Base-by-base conservation (phyloP, 2,329 filamentous ascomycete genomes). In the Dendrostoma leiphaemia region DNA sequence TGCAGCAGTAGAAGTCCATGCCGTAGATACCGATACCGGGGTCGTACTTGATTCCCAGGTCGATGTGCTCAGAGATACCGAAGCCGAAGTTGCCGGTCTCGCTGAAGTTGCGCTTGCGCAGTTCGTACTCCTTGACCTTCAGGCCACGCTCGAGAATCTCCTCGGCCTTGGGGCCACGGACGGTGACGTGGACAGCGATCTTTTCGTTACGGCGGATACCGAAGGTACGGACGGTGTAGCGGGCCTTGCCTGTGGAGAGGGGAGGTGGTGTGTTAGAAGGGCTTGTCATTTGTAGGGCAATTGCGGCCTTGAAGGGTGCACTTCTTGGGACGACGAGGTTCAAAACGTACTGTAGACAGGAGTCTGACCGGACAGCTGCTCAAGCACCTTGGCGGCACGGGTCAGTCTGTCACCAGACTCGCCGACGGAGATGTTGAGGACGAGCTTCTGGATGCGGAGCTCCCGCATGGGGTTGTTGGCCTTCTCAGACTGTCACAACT, bases 1-100 rank as follows among this genome's bases (percentile, higher is more conserved):
- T 99, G 91, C 93, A 97, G 90, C 88, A 92, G 89, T 97, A 99
- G 83, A 99, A 99, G 83, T 99, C 94, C 94, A 99, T 99, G 77
- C 94, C 92, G 85, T 96, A 97, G 78, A 97, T 97, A 87, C 92
- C 92, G 69, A 97, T 97, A 63, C 85, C 89, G 64, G 92, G 92
- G 82, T 97, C 92, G 84, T 97, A 97, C 88, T 99, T 99, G 90
- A 99, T 99, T 73, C 94, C 94, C 71, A 99, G 85, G 86, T 99
- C 94, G 80, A 99, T 99, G 89, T 99, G 94, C 84, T 99, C 94
- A 82, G 85, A 91, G 84, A 99, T 99, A 84, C 94, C 94, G 86
- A 99, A 99, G 69, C 94, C 94, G 77, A 99, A 99, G 89, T 97
- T 96, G 76, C 94, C 94, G 66, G 93, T 97, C 86, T 96, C 91